Percentiles rank a stretch among this genome's conserved stretches.
Conservation (phyloP, 2,329 filamentous ascomycete species). For the Penicillium sp. region DNA sequence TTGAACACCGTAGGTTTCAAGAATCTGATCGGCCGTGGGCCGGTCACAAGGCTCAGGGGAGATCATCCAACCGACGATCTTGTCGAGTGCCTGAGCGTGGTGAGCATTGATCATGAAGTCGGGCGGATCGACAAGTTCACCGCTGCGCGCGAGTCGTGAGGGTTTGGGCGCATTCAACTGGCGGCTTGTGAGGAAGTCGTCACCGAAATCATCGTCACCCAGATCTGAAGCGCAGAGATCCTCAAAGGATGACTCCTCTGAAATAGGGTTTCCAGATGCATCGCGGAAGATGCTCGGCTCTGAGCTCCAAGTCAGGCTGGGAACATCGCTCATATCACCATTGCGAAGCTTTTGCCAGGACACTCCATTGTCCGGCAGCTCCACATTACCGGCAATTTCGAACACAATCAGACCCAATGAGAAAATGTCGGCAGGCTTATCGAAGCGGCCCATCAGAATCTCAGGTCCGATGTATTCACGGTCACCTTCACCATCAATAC, state of each 20-base stretch:
- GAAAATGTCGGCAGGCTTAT: conserved; percentile 92
- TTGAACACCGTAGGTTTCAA: conserved; percentile 72
- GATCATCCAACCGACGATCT: conserved; percentile 87
- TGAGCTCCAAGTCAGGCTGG: conserved; percentile 80
- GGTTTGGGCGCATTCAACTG: conserved; percentile 30
- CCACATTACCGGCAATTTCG: conserved; percentile 91
- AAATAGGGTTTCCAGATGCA: conserved; percentile 70
- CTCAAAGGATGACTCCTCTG: conserved; percentile 49
- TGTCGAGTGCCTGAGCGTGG: conserved; percentile 77
- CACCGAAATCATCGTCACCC: conserved; percentile 50
- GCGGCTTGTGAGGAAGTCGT: conserved; percentile 38
- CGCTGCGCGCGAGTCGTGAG: conserved; percentile 46
- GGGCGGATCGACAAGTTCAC: conserved; percentile 72
- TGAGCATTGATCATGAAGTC: conserved; percentile 82
- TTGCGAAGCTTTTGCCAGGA: conserved; percentile 89
- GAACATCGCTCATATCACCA: conserved; percentile 86
- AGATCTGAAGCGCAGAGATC: conserved; percentile 49
- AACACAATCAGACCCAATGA: conserved; percentile 92
- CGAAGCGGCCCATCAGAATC: conserved; percentile 81
- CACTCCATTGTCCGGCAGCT: conserved; percentile 88
- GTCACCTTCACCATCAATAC: conserved; percentile 89
- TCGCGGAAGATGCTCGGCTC: conserved; percentile 74
- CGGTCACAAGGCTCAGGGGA: conserved; percentile 72
- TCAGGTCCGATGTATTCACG: conserved; percentile 96
- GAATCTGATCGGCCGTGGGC: conserved; percentile 74